phyloP scores from a whole-genome alignment of 2,329 filamentous ascomycete genomes.

The Triangularia setosa region DNA sequence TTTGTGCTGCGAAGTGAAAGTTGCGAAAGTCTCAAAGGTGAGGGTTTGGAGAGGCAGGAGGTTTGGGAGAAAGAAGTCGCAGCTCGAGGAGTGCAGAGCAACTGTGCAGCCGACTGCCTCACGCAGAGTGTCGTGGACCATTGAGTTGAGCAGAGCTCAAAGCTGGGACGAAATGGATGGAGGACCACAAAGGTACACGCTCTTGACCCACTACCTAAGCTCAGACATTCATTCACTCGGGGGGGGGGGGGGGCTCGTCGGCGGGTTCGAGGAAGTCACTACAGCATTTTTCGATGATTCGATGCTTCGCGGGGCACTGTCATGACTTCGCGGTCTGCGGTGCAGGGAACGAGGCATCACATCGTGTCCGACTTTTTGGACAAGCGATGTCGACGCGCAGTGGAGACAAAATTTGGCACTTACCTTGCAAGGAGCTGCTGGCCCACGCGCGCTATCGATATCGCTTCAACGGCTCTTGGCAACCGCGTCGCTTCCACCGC shows the following conservation, averaged over 20 bases:
- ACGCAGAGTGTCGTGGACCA: background rate
- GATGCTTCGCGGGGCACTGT: background rate
- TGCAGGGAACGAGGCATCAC: background rate
- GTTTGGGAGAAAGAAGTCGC: background rate
- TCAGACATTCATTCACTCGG: background rate
- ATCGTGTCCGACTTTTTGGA: background rate
- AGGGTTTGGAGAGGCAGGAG: background rate
- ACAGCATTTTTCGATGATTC: background rate
- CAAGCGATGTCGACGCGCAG: background rate
- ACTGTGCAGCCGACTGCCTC: background rate
- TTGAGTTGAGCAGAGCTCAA: background rate
- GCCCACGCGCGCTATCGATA: conserved; percentile 1
- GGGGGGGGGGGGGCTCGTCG: background rate
- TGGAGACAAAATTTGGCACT: background rate
- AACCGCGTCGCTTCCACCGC: background rate
- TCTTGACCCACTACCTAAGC: background rate
- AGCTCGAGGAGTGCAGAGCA: background rate
- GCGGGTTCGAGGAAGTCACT: background rate
- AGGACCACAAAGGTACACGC: background rate
- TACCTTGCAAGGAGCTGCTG: background rate
- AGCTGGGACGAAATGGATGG: background rate
- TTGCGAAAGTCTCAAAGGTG: background rate
- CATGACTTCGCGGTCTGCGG: background rate
- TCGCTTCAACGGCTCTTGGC: background rate
- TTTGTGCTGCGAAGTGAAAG: background rate